Evolutionary conservation across 225 moss, liverwort and hornwort genomes (phyloP), one percentile per base, ranked within the genome.

Genomic region (Polytrichum formosum): DNA sequence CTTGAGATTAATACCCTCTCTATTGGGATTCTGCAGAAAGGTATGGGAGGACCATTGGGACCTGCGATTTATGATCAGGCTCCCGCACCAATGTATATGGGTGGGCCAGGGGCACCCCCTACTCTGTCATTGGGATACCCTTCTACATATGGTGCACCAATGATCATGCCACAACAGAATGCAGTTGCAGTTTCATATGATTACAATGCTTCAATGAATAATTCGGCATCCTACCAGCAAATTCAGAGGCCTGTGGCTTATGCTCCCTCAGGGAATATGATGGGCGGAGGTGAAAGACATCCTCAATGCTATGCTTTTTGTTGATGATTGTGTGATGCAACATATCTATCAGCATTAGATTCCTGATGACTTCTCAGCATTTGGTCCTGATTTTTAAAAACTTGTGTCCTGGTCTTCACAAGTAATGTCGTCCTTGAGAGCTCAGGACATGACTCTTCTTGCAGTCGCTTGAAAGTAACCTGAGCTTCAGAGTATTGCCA

Each of bases 11-110:
- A 46, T 46, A 46, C 13, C 46, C 46, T 46, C 13, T 46, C 46
- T 46, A 13, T 46, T 46, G 10, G 46, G 4, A 46, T 16, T 46
- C 46, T 71, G 46, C 72, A 99, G 94, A 87, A 92, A 84, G 88
- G 86, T 53, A 70, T 87, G 56, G 98, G 90, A 56, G 96, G 92
- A 26, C 88, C 90, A 26, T 77, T 99, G 69, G 46, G 46, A 54
- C 90, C 96, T 64, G 29, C 87, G 31, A 85, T 94, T 78, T 99
- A 94, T 72, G 98, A 99, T 63, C 98, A 91, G 67, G 87, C 90
- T 67, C 98, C 94, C 18, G 79, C 98, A 66, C 98, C 87, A 59
- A 94, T 99, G 98, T 99, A 99, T 55, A 93, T 99, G 98, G 98
- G 98, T 65, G 98, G 98, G 30, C 98, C 98, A 37, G 98, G 98